Percentiles rank a stretch among this genome's conserved stretches.
Conservation (phyloP, 2,329 filamentous ascomycete species). For the Sporothrix schenckii region DNA sequence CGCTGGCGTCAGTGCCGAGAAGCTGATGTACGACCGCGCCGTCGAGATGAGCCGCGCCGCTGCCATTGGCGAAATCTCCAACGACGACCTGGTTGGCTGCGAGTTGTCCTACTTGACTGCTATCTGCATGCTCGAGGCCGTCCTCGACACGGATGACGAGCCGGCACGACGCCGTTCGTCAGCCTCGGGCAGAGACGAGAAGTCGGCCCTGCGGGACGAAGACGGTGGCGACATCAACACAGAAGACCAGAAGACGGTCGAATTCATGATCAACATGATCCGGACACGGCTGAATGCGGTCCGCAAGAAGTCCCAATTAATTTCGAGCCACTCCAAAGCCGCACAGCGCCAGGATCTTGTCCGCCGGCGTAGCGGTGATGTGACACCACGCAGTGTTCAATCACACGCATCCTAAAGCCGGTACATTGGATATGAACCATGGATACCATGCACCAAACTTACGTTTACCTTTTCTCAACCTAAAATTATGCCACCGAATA, state of each 20-base stretch:
- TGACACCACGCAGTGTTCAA: constrained; percentile 58
- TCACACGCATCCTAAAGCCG: constrained; percentile 47
- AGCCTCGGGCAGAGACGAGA: constrained; percentile 43
- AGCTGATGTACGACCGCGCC: constrained; percentile 96
- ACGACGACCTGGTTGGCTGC: constrained; percentile 82
- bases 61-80: constrained; percentile 93
- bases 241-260: constrained; percentile 72
- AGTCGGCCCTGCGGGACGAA: constrained; percentile 47
- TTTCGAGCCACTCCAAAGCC: constrained; percentile 60
- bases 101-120: constrained; percentile 93
- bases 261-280: constrained; percentile 70
- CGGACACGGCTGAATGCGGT: constrained; percentile 58
- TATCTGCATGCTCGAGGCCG: constrained; percentile 91
- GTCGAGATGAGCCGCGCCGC: constrained; percentile 95
- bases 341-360: constrained; percentile 49
- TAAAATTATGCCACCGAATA: neutral
- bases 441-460: neutral
- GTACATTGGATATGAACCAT: neutral
- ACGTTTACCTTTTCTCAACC: neutral
- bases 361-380: constrained; percentile 59
- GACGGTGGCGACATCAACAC: constrained; percentile 57
- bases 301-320: constrained; percentile 63
- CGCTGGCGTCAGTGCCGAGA: constrained; percentile 89
- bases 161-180: constrained; percentile 44
- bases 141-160: constrained; percentile 80